Evolutionary conservation across 2,329 filamentous ascomycete species (phyloP).

Genomic region (Alternaria ethzedia): DNA sequence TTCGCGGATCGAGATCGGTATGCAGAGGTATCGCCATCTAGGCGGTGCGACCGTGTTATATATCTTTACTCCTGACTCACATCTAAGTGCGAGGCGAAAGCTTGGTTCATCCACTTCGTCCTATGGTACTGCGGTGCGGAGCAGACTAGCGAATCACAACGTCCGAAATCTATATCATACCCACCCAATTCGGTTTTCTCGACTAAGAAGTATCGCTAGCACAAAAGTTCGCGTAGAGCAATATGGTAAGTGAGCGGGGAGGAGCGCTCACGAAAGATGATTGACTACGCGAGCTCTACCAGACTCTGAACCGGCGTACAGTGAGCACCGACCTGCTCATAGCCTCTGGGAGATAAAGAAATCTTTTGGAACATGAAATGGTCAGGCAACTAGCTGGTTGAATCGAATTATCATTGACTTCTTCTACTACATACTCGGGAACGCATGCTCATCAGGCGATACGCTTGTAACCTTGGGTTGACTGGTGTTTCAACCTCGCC

Average conservation of each 20-base stretch:
- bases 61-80: neutral
- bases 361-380: accelerated
- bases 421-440: neutral
- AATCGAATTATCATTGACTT: neutral
- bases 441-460: neutral
- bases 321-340: neutral
- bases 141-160: neutral
- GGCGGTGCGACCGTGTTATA: neutral
- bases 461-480: neutral
- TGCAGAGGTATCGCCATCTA: neutral
- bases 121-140: neutral
- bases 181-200: neutral
- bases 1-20: neutral
- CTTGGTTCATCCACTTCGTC: neutral
- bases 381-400: neutral
- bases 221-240: neutral
- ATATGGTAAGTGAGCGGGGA: neutral
- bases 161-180: neutral
- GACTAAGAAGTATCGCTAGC: neutral
- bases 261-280: neutral
- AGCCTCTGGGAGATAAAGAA: neutral
- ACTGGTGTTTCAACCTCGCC: neutral
- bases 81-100: neutral
- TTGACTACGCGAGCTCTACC: neutral
- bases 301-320: neutral